These are phyloP conservation scores for Termitomyces sp. DNA, from an alignment of 768 basidiomycete species.

Conservation along the genomic window DNA sequence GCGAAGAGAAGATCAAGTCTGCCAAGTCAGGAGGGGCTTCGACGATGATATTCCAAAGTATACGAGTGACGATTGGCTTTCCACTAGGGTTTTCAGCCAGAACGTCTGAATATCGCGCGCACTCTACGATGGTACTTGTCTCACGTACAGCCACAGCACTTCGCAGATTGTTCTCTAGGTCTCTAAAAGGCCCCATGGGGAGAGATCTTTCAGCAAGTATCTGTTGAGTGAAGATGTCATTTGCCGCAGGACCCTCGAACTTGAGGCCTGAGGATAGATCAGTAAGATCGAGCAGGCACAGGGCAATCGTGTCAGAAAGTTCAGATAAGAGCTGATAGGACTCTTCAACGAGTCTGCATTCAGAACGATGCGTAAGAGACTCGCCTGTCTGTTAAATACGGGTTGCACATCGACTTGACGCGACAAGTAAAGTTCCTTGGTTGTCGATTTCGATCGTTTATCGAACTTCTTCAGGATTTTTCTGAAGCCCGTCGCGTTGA, in stretches of 20 bases:
- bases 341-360: conserved; percentile 4
- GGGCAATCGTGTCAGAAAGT: conserved; percentile 87
- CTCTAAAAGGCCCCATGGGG: conserved; percentile 73
- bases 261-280: conserved; percentile 72
- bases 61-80: conserved; percentile 76
- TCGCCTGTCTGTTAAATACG: conserved; percentile 90
- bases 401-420: conserved; percentile 99
- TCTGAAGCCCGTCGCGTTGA: conserved; percentile 94
- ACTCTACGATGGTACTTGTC: conserved; percentile 57
- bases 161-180: conserved; percentile 84
- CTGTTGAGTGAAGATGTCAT: conserved; percentile 73
- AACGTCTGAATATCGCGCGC: conserved; percentile 66
- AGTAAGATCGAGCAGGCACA: conserved; percentile 75
- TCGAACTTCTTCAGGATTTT: conserved; percentile 99
- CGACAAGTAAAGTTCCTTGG: conserved; percentile 94
- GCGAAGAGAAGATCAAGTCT: conserved; percentile 68
- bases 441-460: conserved; percentile 90
- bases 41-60: conserved; percentile 90
- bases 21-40: conserved; percentile 73
- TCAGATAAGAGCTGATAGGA: conserved; percentile 81
- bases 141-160: conserved; percentile 70
- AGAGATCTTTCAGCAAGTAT: conserved; percentile 58
- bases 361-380: conserved; percentile 16
- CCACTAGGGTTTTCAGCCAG: conserved; percentile 59
- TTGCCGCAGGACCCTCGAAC: conserved; percentile 76